phyloP scores from a whole-genome alignment of 495 filamentous ascomycete species.

The Cryomyces minteri region DNA sequence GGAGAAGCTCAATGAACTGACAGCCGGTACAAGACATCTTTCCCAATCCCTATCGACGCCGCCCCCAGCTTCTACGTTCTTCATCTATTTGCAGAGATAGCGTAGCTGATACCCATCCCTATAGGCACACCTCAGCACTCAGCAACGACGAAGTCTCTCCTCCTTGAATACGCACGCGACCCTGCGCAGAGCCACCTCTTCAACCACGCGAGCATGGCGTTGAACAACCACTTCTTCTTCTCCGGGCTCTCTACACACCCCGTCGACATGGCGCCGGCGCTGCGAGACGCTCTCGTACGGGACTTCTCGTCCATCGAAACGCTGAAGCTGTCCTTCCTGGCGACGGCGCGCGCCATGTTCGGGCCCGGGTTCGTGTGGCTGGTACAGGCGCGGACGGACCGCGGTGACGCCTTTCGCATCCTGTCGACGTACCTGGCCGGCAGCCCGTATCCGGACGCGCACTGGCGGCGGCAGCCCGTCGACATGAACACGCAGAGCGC shows the following conservation, averaged over 20 bases:
- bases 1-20: conserved; percentile 54
- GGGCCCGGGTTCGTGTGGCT: conserved; percentile 96
- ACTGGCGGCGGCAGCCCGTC: conserved; percentile 58
- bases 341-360: conserved; percentile 81
- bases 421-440: conserved; percentile 85
- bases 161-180: conserved; percentile 61
- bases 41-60: not conserved
- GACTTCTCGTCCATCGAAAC: conserved; percentile 70
- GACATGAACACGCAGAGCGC: conserved; percentile 57
- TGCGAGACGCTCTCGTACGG: conserved; percentile 32
- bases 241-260: conserved; percentile 27
- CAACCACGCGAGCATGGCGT: conserved; percentile 89
- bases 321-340: conserved; percentile 57
- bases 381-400: conserved; percentile 22
- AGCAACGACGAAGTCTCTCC: conserved; percentile 40
- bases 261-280: conserved; percentile 2
- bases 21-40: conserved; percentile 37
- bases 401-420: conserved; percentile 38
- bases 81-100: not conserved
- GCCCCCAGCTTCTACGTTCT: not conserved
- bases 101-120: not conserved
- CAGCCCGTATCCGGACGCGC: conserved; percentile 66
- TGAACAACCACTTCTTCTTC: conserved; percentile 98
- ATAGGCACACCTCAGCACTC: conserved; percentile 36
- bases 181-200: conserved; percentile 60